phyloP scores from a whole-genome alignment of 306 rosid genomes.

The Albizia julibrissin region DNA sequence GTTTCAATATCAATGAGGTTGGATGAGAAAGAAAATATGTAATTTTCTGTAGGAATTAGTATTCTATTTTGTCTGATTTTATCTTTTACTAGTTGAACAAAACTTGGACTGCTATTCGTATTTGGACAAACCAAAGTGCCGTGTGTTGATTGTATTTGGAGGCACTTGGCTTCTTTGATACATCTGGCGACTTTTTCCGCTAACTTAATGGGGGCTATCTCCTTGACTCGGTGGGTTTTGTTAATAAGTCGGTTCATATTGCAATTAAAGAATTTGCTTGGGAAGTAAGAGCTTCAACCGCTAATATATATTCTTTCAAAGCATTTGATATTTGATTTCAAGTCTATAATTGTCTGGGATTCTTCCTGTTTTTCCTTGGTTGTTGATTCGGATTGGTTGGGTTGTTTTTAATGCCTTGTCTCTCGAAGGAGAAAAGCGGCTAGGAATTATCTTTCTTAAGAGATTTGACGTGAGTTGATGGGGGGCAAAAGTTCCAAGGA shows the following conservation, averaged over 20 bases:
- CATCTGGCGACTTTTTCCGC: constrained; percentile 31
- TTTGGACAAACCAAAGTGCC: constrained; percentile 24
- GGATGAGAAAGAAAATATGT: constrained; percentile 5
- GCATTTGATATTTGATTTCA: constrained; percentile 22
- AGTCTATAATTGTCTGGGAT: background rate
- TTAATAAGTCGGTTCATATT: constrained; percentile 29
- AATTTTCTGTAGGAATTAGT: constrained; percentile 11
- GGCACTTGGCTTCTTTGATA: constrained; percentile 6
- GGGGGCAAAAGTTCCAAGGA: constrained; percentile 73
- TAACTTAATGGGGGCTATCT: constrained; percentile 9
- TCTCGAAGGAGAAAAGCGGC: constrained; percentile 29
- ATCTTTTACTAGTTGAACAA: constrained; percentile 27
- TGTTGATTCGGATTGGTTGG: constrained; percentile 29
- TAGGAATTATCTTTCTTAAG: constrained; percentile 23
- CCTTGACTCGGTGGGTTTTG: constrained; percentile 45
- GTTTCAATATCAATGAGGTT: constrained; percentile 4
- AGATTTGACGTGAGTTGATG: constrained; percentile 57
- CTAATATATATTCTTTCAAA: constrained; percentile 16
- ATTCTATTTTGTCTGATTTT: background rate
- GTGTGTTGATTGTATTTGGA: constrained; percentile 54
- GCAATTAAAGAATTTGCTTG: constrained; percentile 30
- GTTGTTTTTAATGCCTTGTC: constrained; percentile 19
- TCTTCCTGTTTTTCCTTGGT: background rate
- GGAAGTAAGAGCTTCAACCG: constrained; percentile 25
- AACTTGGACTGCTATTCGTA: constrained; percentile 18